Evolutionary conservation across 208 protist species (phyloP).

Genomic region (Leishmania tropica): DNA sequence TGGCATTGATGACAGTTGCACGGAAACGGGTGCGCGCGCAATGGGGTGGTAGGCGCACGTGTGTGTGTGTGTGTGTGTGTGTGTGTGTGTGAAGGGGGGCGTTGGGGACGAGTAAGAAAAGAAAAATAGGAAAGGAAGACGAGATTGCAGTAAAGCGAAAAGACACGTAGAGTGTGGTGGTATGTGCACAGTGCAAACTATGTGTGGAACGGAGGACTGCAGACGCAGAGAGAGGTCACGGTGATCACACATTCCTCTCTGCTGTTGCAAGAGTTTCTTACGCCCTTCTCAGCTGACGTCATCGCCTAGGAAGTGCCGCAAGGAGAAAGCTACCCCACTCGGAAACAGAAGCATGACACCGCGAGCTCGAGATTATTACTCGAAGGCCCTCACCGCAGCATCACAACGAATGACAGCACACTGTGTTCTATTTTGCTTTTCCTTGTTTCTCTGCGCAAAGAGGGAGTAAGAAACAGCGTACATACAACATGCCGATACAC

Average conservation of each 20-base stretch:
- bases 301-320: not conserved
- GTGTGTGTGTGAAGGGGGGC: not conserved
- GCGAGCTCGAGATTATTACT: not conserved
- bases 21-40: not conserved
- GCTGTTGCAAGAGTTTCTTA: not conserved
- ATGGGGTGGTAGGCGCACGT: not conserved
- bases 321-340: not conserved
- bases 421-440: not conserved
- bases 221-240: not conserved
- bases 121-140: not conserved
- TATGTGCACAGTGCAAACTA: not conserved
- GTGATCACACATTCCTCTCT: not conserved
- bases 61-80: constrained; percentile 4
- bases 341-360: not conserved
- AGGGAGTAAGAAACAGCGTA: not conserved
- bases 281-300: not conserved
- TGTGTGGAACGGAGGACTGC: not conserved
- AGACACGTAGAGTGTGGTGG: not conserved
- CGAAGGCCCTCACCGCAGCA: not conserved
- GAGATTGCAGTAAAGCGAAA: not conserved
- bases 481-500: not conserved
- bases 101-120: not conserved
- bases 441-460: not conserved
- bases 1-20: not conserved
- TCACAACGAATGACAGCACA: not conserved